phyloP scores from a whole-genome alignment of 2,329 filamentous ascomycete genomes.

The Pseudomassariella vexata region DNA sequence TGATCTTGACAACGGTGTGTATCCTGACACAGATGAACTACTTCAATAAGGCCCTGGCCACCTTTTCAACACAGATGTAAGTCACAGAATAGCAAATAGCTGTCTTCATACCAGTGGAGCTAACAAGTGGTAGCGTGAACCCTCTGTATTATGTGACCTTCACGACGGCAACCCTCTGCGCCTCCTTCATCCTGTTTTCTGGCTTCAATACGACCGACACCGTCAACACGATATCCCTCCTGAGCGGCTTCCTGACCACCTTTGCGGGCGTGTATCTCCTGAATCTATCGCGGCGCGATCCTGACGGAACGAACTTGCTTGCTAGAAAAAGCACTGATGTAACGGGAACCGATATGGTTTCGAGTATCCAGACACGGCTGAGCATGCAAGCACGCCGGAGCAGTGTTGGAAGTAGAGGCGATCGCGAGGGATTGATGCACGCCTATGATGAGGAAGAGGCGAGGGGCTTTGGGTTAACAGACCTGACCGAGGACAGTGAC shows the following conservation, averaged over 20 bases:
- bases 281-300: slow-evolving; percentile 90
- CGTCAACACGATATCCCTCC: slow-evolving; percentile 85
- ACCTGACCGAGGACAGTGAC: slow-evolving; percentile 73
- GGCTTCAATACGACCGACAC: slow-evolving; percentile 93
- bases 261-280: slow-evolving; percentile 94
- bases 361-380: slow-evolving; percentile 80
- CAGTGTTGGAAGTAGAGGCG: slow-evolving; percentile 57
- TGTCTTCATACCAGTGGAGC: too few species aligned
- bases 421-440: slow-evolving; percentile 78
- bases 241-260: slow-evolving; percentile 90
- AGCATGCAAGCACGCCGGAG: slow-evolving; percentile 89
- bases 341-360: slow-evolving; percentile 86
- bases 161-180: slow-evolving; percentile 87
- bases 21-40: slow-evolving; percentile 99
- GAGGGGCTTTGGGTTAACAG: slow-evolving; percentile 70
- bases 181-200: slow-evolving; percentile 91
- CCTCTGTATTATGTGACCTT: slow-evolving; percentile 97
- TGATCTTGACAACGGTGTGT: slow-evolving; percentile 87
- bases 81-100: too few species aligned
- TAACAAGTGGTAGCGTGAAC: slow-evolving; percentile 63
- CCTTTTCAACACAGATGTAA: slow-evolving; percentile 96
- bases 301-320: slow-evolving; percentile 66
- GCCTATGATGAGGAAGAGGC: slow-evolving; percentile 79
- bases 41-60: slow-evolving; percentile 96
- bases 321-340: slow-evolving; percentile 64